Evolutionary conservation across 2,329 filamentous ascomycete genomes (phyloP).

Genomic region (Neofusicoccum umdonicola): DNA sequence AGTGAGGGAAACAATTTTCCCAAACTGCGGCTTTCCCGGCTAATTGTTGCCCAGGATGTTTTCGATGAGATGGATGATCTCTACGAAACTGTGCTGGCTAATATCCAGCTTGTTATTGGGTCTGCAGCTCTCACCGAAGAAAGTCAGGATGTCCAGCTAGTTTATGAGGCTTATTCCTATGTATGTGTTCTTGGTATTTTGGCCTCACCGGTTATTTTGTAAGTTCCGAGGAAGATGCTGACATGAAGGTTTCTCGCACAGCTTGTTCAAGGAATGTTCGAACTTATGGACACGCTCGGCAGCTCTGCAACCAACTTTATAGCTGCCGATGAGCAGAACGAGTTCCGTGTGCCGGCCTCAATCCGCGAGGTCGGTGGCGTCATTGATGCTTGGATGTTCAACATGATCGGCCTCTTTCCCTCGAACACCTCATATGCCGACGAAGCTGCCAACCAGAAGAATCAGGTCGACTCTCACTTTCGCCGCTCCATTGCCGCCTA

Average conservation of each 20-base stretch:
- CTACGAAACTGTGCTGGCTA: conserved; percentile 1
- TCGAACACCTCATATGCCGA: conserved; percentile 3
- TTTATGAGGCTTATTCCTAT: conserved; percentile 15
- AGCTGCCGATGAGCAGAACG: conserved; percentile 3
- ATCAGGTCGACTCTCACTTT: conserved; percentile 11
- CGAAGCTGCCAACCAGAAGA: conserved; percentile 16
- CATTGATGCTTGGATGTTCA: conserved; percentile 15
- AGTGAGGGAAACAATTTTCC: not conserved
- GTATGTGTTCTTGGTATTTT: not conserved
- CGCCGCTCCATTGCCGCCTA: conserved; percentile 4
- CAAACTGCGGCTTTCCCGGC: no score
- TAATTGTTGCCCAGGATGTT: not conserved
- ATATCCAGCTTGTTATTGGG: not conserved
- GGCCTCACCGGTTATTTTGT: no score
- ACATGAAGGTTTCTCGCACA: not conserved
- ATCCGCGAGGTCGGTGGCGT: conserved; percentile 11
- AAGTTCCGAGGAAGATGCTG: no score
- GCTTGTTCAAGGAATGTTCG: conserved; percentile 11
- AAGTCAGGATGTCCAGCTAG: not conserved
- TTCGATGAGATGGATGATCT: conserved; percentile 16
- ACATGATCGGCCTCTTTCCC: conserved; percentile 14
- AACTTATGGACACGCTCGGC: conserved; percentile 1
- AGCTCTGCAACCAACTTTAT: not conserved
- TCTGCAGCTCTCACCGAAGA: not conserved
- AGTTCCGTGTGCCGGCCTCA: conserved; percentile 5